A percentile compares a stretch with the other conserved stretches of the same genome.
Conservation (phyloP, 208 protist genomes). For the Acanthamoeba triangularis region DNA sequence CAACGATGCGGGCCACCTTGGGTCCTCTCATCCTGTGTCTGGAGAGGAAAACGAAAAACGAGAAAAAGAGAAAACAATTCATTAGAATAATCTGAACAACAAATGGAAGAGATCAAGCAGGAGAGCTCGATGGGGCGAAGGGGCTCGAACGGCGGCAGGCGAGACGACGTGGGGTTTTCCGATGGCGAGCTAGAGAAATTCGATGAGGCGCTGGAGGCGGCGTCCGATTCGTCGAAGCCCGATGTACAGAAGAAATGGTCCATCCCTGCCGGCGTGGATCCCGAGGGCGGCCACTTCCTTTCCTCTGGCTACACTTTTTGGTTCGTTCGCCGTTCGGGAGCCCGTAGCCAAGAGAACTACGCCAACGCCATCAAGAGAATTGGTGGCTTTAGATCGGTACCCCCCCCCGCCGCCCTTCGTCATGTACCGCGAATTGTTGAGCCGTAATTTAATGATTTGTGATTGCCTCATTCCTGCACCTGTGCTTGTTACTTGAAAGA, state of each 20-base stretch:
- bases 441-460: neutral
- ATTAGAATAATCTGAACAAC: neutral
- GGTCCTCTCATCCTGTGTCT: conserved; percentile 17
- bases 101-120: conserved; percentile 7
- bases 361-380: conserved; percentile 70
- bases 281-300: conserved; percentile 36
- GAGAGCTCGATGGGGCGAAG: neutral
- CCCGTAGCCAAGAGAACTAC: conserved; percentile 69
- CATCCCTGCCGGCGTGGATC: conserved; percentile 58
- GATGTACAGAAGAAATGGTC: conserved; percentile 72
- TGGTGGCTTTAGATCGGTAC: conserved; percentile 51
- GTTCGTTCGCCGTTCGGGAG: conserved; percentile 66
- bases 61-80: neutral
- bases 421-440: neutral
- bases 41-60: neutral
- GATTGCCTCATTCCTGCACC: neutral
- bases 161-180: neutral
- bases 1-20: conserved; percentile 87
- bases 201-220: conserved; percentile 47
- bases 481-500: neutral
- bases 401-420: neutral
- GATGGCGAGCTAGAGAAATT: conserved; percentile 48
- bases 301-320: conserved; percentile 64
- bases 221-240: conserved; percentile 39
- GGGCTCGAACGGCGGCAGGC: neutral